Base-by-base conservation (phyloP, 1,284 basidiomycete species). In the Trametes versicolor region DNA sequence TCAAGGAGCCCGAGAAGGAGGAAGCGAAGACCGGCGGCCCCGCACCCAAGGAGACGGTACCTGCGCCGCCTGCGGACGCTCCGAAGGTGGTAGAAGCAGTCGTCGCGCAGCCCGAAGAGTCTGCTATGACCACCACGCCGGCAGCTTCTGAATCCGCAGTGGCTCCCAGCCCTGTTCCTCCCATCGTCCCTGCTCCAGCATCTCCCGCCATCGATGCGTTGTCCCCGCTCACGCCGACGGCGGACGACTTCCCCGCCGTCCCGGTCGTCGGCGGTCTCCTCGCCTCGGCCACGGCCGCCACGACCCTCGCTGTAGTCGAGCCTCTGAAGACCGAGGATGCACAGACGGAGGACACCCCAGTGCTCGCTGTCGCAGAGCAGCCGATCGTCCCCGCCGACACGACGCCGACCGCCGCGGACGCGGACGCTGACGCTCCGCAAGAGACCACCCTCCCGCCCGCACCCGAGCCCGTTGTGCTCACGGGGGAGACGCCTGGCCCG, bases 401-500 rank as follows among this genome's bases (percentile, higher is more conserved):
- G 10, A n/a, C 67, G 19, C 47, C 60, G 1, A 6, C 54, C 9
- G n/a, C 27, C 4, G 8, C 54, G 2, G 60, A 55, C 2, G 55
- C 49, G 4, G 60, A 50, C 2, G 55, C 52, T 1, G 48, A 34
- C 3, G 47, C 49, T 6, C 47, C 60, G 21, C 60, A 69, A 32
- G 66, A 69, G 50, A 71, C 70, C 61, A 47, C 66, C 8, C 70
- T 74, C 3, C 73, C 75, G 21, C 72, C 75, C 49, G 71, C 79
- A 5, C 79, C 80, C 3, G 79, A 79, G 64, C 67, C 56, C 8
- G 75, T 80, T 39, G 75, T 80, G 0, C 69, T 78, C 23, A 71
- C 78, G 15, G 79, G 79, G 7, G 77, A 77, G 49, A 83, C 81
- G 2, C 78, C 78, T 39, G 77, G 79, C 1, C 80, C 78, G 23